Percentiles rank a stretch among this genome's conserved stretches.
phyloP scores from a whole-genome alignment of 306 rosid species.

The Rubus idaeus region DNA sequence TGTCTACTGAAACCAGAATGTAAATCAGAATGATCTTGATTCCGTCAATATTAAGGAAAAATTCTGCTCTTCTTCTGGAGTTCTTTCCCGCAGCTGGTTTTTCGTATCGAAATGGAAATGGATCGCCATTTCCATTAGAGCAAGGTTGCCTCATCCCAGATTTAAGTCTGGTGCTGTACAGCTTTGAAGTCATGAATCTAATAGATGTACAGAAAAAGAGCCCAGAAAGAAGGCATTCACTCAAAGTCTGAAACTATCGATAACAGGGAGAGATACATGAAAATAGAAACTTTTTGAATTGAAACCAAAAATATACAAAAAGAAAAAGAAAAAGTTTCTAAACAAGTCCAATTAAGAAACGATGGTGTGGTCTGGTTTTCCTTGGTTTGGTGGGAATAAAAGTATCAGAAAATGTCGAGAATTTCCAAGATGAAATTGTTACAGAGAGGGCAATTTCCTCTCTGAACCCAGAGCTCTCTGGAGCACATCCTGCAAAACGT shows the following conservation, averaged over 20 bases:
- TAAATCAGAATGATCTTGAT: neutral
- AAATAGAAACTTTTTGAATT: neutral
- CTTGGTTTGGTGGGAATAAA: neutral
- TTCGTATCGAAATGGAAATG: too few relatives aligned
- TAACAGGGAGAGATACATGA: neutral
- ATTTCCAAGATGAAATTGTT: constrained; percentile 72
- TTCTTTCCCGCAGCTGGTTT: too few relatives aligned
- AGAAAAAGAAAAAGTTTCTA: neutral
- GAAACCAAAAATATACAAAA: neutral
- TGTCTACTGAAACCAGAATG: neutral
- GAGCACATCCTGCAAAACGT: constrained; percentile 85
- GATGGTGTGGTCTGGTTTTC: neutral
- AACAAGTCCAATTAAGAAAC: neutral
- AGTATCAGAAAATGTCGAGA: constrained; percentile 63
- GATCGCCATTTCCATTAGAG: too few relatives aligned
- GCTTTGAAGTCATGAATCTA: neutral
- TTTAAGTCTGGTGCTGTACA: too few relatives aligned
- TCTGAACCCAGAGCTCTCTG: constrained; percentile 64
- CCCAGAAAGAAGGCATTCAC: neutral
- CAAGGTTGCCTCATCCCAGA: too few relatives aligned
- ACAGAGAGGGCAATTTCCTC: constrained; percentile 84
- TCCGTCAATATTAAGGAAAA: neutral
- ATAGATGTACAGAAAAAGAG: neutral
- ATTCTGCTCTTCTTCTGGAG: too few relatives aligned
- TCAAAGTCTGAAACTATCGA: neutral